Evolutionary conservation across 352 stramenopile genomes (phyloP).

Genomic region (Pythium myriotylum): DNA sequence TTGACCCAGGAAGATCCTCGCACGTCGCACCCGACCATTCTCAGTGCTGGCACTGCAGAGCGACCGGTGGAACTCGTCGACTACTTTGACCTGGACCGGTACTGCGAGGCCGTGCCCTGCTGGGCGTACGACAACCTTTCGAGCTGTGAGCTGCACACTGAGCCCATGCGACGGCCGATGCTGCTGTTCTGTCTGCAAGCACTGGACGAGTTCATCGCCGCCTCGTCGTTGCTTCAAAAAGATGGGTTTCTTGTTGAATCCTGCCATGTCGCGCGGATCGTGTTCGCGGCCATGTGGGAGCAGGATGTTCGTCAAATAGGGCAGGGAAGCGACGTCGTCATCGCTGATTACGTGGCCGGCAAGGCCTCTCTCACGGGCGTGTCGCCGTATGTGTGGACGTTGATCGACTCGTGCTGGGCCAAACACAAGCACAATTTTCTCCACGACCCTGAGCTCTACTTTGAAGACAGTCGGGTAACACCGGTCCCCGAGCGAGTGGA

Average conservation of each 20-base stretch:
- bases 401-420: slow-evolving; percentile 62
- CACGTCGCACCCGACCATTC: slow-evolving; percentile 14
- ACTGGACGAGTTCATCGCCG: slow-evolving; percentile 72
- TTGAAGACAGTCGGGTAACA: slow-evolving; percentile 32
- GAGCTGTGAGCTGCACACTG: slow-evolving; percentile 47
- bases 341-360: slow-evolving; percentile 37
- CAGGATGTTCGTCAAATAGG: slow-evolving; percentile 29
- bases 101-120: slow-evolving; percentile 67
- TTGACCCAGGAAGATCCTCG: slow-evolving; percentile 4
- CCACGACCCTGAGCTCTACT: slow-evolving; percentile 68
- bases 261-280: slow-evolving; percentile 54
- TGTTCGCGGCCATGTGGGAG: slow-evolving; percentile 64
- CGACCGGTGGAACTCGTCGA: slow-evolving; percentile 47
- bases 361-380: slow-evolving; percentile 49
- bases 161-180: slow-evolving; percentile 49
- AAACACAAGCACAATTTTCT: slow-evolving; percentile 64
- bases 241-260: slow-evolving; percentile 40
- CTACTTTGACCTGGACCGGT: slow-evolving; percentile 69
- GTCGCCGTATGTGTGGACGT: slow-evolving; percentile 51
- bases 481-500: slow-evolving; percentile 12
- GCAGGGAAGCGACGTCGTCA: slow-evolving; percentile 33
- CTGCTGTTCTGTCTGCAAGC: slow-evolving; percentile 76
- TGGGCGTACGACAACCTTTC: slow-evolving; percentile 45
- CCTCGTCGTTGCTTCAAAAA: slow-evolving; percentile 8
- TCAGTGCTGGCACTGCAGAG: neutral